These are phyloP conservation scores for Tetrahymena thermophila DNA, from an alignment of 73 alveolate genomes.

Conservation along the genomic window DNA sequence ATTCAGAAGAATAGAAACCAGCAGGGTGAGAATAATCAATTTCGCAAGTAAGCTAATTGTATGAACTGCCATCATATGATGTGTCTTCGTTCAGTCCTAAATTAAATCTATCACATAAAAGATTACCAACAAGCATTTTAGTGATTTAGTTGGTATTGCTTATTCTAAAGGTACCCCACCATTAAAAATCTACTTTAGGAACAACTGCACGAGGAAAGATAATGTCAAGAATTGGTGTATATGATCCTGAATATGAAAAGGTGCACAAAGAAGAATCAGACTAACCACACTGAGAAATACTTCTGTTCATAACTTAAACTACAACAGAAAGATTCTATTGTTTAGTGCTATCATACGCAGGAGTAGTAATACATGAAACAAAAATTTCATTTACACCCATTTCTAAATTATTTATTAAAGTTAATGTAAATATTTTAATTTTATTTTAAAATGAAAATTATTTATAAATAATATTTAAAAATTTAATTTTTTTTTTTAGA, in stretches of 20 bases:
- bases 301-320: constrained; percentile 1
- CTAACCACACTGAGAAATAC: constrained; percentile 10
- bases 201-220: constrained; percentile 13
- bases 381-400: constrained; percentile 34
- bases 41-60: background rate
- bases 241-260: background rate
- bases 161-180: constrained; percentile 35
- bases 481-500: too few relatives aligned
- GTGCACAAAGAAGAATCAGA: background rate
- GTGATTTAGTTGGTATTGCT: background rate
- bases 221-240: constrained; percentile 11
- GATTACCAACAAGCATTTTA: background rate
- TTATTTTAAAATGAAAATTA: background rate
- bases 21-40: background rate
- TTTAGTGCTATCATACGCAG: constrained; percentile 22
- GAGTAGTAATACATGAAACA: constrained; percentile 27
- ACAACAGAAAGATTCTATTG: background rate
- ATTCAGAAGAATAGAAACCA: background rate
- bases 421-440: too few relatives aligned
- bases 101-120: background rate
- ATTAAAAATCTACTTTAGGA: constrained; percentile 3
- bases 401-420: background rate
- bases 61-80: background rate
- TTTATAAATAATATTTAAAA: background rate
- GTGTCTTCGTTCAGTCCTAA: background rate